These are phyloP conservation scores for Boletellus emodensis DNA, from an alignment of 768 basidiomycete genomes.

Conservation along the genomic window DNA sequence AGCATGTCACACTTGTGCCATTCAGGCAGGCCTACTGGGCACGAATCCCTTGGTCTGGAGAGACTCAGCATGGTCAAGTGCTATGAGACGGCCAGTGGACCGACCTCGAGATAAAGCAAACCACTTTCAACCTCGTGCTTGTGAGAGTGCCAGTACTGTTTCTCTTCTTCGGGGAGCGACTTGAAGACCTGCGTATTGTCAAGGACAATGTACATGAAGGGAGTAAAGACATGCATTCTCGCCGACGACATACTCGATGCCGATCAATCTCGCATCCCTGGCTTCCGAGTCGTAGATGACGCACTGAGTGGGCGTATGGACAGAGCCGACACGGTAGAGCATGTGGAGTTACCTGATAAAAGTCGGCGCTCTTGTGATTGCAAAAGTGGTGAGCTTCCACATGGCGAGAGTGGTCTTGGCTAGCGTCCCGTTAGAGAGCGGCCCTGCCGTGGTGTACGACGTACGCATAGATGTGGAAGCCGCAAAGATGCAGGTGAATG, in stretches of 20 bases:
- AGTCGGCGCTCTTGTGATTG: constrained; percentile 34
- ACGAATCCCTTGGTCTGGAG: constrained; percentile 22
- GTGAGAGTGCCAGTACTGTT: constrained; percentile 53
- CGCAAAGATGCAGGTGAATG: constrained; percentile 30
- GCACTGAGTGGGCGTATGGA: constrained; percentile 37
- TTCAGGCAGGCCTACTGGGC: constrained; percentile 15
- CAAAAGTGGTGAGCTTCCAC: constrained; percentile 46
- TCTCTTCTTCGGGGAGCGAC: constrained; percentile 41
- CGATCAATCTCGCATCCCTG: constrained; percentile 45
- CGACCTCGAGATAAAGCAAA: constrained; percentile 29
- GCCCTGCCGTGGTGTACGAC: neutral
- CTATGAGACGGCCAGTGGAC: neutral
- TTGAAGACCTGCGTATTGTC: constrained; percentile 31
- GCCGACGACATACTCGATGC: constrained; percentile 50
- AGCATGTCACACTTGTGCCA: neutral
- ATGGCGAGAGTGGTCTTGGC: constrained; percentile 31
- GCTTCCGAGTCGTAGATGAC: constrained; percentile 41
- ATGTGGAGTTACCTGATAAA: constrained; percentile 34
- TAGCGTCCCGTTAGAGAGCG: constrained; percentile 5
- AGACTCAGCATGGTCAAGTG: neutral
- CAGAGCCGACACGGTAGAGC: constrained; percentile 8
- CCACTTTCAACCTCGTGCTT: constrained; percentile 43
- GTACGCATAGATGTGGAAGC: constrained; percentile 34
- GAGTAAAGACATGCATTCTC: constrained; percentile 26
- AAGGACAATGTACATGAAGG: neutral